Conservation (phyloP, 345 rosid genomes). For the Theobroma cacao region DNA sequence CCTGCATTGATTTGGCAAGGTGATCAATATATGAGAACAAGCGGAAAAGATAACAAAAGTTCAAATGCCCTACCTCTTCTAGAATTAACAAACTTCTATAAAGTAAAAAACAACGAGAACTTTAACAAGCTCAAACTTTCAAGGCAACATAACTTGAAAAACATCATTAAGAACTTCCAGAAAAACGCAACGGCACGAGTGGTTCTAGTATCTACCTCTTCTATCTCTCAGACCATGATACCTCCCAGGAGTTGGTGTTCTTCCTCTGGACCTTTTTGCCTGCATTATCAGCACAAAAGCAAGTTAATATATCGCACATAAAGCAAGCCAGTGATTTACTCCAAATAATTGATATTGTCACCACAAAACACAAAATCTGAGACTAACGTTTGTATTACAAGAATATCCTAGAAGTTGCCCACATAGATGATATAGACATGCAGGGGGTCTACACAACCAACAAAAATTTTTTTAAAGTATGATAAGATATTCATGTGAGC, state of each 20-base stretch:
- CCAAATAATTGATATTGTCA: background rate
- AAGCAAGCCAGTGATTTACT: background rate
- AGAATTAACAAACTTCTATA: background rate
- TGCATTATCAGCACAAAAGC: constrained; percentile 23
- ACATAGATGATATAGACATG: constrained; percentile 2
- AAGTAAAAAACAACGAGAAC: background rate
- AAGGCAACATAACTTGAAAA: background rate
- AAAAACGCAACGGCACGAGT: background rate
- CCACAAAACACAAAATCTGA: background rate
- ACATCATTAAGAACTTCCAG: background rate
- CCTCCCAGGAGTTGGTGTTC: constrained; percentile 68
- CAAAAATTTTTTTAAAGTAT: background rate
- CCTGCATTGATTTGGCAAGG: constrained; percentile 25
- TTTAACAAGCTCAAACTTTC: background rate
- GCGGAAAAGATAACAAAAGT: background rate
- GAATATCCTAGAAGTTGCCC: background rate
- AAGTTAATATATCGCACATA: background rate
- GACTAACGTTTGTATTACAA: background rate
- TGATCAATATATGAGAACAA: background rate
- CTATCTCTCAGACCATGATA: constrained; percentile 53
- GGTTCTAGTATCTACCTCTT: constrained; percentile 33
- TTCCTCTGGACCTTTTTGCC: constrained; percentile 66
- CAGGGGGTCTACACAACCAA: background rate
- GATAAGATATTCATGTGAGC: background rate
- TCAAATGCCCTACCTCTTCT: background rate